Evolutionary conservation across 2,329 filamentous ascomycete genomes (phyloP).

Genomic region (Epichloe sibirici): DNA sequence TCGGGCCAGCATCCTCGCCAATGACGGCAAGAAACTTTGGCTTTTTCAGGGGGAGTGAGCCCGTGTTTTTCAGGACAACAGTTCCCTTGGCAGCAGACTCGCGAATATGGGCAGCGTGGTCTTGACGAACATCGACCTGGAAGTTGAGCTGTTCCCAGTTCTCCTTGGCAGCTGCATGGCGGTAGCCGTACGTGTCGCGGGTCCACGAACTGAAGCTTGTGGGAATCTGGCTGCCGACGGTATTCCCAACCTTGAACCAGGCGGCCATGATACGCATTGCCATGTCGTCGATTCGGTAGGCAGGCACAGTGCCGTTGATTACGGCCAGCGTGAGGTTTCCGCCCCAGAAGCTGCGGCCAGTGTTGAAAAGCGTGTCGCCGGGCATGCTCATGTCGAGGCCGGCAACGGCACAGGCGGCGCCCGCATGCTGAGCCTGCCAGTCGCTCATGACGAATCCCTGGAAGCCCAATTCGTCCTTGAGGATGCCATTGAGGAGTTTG

Average conservation of each 20-base stretch:
- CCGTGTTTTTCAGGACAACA: constrained; percentile 80
- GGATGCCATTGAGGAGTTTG: constrained; percentile 58
- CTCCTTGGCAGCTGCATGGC: constrained; percentile 50
- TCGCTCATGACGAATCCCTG: constrained; percentile 74
- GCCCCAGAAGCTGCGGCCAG: constrained; percentile 66
- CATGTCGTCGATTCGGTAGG: constrained; percentile 87
- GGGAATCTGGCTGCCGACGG: constrained; percentile 30
- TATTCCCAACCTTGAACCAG: constrained; percentile 53
- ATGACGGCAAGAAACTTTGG: constrained; percentile 67
- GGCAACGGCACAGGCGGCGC: constrained; percentile 52
- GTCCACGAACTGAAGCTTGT: constrained; percentile 91
- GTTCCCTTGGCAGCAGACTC: constrained; percentile 68
- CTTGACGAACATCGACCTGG: constrained; percentile 69
- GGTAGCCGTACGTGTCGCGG: constrained; percentile 57
- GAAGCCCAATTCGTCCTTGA: constrained; percentile 72
- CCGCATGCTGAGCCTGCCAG: constrained; percentile 65
- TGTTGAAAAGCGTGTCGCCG: constrained; percentile 67
- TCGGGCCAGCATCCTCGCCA: constrained; percentile 72
- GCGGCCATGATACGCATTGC: constrained; percentile 68
- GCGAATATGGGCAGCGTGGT: constrained; percentile 63
- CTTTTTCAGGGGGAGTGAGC: constrained; percentile 62
- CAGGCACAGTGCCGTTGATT: constrained; percentile 77
- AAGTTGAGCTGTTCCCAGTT: constrained; percentile 60
- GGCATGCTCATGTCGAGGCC: constrained; percentile 86
- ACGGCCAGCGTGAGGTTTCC: constrained; percentile 78